Evolutionary conservation across 1,284 basidiomycete species (phyloP), one percentile per base, ranked within the genome.

Genomic region (Sphagnurus paluster): DNA sequence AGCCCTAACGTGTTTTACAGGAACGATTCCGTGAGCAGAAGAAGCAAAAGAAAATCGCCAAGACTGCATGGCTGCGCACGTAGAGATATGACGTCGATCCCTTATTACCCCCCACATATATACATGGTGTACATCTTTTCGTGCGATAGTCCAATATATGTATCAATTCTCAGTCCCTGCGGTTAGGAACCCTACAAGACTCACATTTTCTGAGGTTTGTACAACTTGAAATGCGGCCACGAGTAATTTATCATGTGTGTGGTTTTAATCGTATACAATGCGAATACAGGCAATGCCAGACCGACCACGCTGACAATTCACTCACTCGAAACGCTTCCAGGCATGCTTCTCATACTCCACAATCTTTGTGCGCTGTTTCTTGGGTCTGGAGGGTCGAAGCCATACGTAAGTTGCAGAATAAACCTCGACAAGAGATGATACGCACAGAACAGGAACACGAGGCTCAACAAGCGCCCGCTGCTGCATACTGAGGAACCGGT

Each of bases 281-380:
- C n/a, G n/a, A n/a, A n/a, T n/a, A n/a, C n/a, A n/a, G n/a, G n/a
- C n/a, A n/a, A n/a, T n/a, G n/a, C n/a, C n/a, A n/a, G n/a, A n/a
- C n/a, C n/a, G n/a, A n/a, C n/a, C n/a, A n/a, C n/a, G n/a, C n/a
- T n/a, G n/a, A n/a, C n/a, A n/a, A n/a, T n/a, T n/a, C n/a, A n/a
- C 25, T 56, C 52, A 66, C 52, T 87, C 79, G 67, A 94, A 94
- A 38, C 79, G 75, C 70, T 93, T 94, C 81, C 84, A 94, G 5
- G 89, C 84, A 66, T 92, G 88, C 61, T 92, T 94, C 66, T 95
- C 92, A 69, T 92, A 92, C 65, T 88, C 85, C 50, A 88, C 81
- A 16, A 72, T 71, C 56, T 79, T 82, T 52, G 64, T 64, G 52
- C 67, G 79, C 37, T 80, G 77, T 57, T 72, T 84, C 60, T 74